Conservation (phyloP, 2,329 filamentous ascomycete genomes). For the Colletotrichum plurivorum region DNA sequence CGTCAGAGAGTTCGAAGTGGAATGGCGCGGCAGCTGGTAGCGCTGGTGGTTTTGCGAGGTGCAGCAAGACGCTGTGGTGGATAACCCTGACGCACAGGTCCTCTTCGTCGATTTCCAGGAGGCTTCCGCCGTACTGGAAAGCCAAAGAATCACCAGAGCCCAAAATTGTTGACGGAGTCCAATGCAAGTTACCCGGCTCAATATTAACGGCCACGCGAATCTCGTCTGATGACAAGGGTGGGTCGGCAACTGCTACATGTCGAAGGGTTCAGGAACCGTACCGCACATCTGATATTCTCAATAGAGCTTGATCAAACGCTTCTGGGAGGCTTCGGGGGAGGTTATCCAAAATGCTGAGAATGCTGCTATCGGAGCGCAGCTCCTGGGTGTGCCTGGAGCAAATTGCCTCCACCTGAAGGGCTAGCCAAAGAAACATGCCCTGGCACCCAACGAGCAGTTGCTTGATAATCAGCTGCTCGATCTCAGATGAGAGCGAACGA, state of each 20-base stretch:
- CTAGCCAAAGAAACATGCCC: constrained; percentile 1
- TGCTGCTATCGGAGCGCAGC: neutral
- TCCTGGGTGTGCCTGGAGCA: neutral
- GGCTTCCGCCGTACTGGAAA: constrained; percentile 3
- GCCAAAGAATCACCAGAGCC: neutral
- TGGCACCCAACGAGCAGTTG: neutral
- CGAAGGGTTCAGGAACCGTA: neutral
- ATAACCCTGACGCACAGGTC: constrained; percentile 2
- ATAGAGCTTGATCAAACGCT: neutral
- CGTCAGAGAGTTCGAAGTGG: neutral
- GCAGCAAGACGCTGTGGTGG: constrained; percentile 3
- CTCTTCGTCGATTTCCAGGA: constrained; percentile 7
- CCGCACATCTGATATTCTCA: neutral
- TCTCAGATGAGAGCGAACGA: neutral
- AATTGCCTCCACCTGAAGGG: neutral
- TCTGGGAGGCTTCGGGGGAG: neutral
- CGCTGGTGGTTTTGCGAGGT: neutral
- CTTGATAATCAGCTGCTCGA: neutral
- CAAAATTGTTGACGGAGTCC: neutral
- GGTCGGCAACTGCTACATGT: neutral
- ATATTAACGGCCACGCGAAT: neutral
- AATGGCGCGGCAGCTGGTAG: neutral
- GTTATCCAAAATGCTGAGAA: neutral
- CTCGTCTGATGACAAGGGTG: neutral
- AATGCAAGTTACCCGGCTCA: neutral